These are phyloP conservation scores for Alternaria triticina DNA, from an alignment of 2,329 filamentous ascomycete genomes.

Conservation along the genomic window DNA sequence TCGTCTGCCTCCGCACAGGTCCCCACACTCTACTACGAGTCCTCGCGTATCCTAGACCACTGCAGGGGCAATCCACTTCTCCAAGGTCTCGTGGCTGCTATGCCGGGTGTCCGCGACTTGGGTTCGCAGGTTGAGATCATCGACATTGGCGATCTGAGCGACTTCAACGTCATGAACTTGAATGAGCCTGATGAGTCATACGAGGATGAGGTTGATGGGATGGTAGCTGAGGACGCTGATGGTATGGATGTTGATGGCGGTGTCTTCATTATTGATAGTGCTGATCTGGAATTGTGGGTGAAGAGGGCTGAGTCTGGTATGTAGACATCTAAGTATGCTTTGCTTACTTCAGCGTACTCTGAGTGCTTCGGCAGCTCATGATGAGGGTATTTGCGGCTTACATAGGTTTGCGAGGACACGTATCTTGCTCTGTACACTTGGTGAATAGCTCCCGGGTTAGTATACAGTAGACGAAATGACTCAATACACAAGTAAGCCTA, in stretches of 20 bases:
- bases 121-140: background rate
- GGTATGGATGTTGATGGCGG: background rate
- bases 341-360: background rate
- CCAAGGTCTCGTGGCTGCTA: background rate
- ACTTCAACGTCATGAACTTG: background rate
- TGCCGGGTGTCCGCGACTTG: background rate
- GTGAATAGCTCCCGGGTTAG: background rate
- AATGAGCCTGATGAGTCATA: background rate
- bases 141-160: background rate
- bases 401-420: background rate
- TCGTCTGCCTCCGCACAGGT: too few species aligned
- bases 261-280: background rate
- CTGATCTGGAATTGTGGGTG: background rate
- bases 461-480: background rate
- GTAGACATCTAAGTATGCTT: background rate
- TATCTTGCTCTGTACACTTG: background rate
- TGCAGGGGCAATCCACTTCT: fast-evolving
- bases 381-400: background rate
- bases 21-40: too few species aligned
- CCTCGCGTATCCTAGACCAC: background rate
- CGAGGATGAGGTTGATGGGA: too few species aligned
- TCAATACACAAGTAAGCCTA: background rate
- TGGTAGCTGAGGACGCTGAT: too few species aligned
- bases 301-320: background rate
- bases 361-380: background rate